Evolutionary conservation across 192 early-diverging fungal species (phyloP), one percentile per base, ranked within the genome.

Genomic region (Linnemannia schmuckeri): DNA sequence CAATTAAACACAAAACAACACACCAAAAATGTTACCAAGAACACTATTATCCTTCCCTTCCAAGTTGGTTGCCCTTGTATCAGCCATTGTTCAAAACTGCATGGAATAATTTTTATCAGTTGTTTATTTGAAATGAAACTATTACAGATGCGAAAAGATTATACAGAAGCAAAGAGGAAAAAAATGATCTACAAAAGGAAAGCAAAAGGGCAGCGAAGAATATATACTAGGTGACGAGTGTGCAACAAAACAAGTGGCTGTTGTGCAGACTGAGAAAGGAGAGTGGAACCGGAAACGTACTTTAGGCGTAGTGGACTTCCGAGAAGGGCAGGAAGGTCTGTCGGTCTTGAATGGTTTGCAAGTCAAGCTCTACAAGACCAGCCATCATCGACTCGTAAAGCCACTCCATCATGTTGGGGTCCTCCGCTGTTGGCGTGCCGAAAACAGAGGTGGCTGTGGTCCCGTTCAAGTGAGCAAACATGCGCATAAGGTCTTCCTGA

Each of bases 341-440:
- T 49, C 75, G 72, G 22, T 76, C 74, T 10, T 55, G 63, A 20
- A 27, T n/a, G n/a, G 6, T 55, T 27, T 76, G 80, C 74, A 71
- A 6, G 63, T 84, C 77, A 33, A 79, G 24, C 5, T 74, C 82
- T 1, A 84, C 82, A 47, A 84, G 54, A 22, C 74, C 70, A 8
- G 83, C 83, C 78, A 76, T 52, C 73, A 80, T 61, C 0, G 78
- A 80, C 72, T 85, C 83, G 49, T 85, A 85, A 24, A 85, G 38
- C 83, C 83, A 85, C 9, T 79, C 82, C 40, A 78, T 40, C 82
- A 79, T 84, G 68, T 61, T 78, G 3, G 77, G 57, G 30, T 85
- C 78, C 68, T 80, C 83, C 33, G 46, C 27, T 9, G 37, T 42
- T 3, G 54, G 27, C 27, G 40, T 66, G 61, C 18, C 10, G 40